Percentiles rank a stretch among this genome's conserved stretches.
phyloP scores from a whole-genome alignment of 805 yeast species.

The Metschnikowia chrysomelidarum region DNA sequence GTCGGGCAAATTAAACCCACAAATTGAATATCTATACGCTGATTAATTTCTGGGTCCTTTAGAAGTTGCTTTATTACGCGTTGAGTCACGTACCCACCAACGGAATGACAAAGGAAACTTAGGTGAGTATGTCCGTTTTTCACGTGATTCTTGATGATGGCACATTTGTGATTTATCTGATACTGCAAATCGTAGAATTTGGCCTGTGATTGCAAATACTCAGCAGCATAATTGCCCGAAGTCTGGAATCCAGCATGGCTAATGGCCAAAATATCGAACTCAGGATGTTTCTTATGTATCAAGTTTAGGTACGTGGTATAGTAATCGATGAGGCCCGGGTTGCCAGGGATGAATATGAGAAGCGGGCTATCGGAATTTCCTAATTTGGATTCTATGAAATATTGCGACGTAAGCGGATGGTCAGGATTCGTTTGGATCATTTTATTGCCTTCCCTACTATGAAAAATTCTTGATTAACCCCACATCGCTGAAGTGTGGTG shows the following conservation, averaged over 20 bases:
- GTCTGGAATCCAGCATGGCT: conserved; percentile 61
- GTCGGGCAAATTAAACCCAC: conserved; percentile 73
- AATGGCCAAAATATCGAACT: conserved; percentile 53
- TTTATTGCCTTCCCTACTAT: no score
- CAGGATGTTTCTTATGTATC: conserved; percentile 42
- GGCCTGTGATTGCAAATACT: conserved; percentile 10
- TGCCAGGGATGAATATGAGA: conserved; percentile 68
- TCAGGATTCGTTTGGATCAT: conserved; percentile 12
- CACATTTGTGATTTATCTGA: conserved; percentile 59
- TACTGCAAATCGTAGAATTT: conserved; percentile 44
- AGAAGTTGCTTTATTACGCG: conserved; percentile 38
- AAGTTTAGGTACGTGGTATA: conserved; percentile 53
- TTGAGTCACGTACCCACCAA: conserved; percentile 66
- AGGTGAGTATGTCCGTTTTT: conserved; percentile 27
- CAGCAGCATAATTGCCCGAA: conserved; percentile 26
- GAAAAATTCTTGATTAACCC: no score
- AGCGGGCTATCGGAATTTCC: conserved; percentile 22
- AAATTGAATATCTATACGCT: conserved; percentile 34
- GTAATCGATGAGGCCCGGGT: conserved; percentile 70
- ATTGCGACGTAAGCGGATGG: conserved; percentile 30
- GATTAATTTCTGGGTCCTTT: conserved; percentile 23
- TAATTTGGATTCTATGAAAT: conserved; percentile 22
- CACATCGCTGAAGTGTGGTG: no score
- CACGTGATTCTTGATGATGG: conserved; percentile 42
- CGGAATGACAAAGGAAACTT: conserved; percentile 63